A percentile compares a stretch with the other conserved stretches of the same genome.
Conservation (phyloP, 1,284 basidiomycete genomes). For the Grifola frondosa region DNA sequence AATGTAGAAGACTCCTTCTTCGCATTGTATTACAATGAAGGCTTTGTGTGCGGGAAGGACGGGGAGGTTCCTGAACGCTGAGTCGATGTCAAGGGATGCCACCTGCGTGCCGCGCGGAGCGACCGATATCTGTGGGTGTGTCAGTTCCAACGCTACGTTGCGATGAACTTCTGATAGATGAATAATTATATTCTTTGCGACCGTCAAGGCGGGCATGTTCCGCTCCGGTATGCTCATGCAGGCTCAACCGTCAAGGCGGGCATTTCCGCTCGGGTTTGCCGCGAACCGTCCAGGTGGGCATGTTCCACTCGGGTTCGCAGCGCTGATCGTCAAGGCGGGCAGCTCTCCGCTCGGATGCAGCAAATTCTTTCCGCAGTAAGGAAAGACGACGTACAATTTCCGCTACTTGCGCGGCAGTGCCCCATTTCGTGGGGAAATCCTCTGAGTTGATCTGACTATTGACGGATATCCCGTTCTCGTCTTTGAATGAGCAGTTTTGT, state of each 20-base stretch:
- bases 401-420: constrained; percentile 26
- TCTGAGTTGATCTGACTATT: constrained; percentile 32
- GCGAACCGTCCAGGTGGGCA: too few species aligned
- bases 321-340: too few species aligned
- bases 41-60: constrained; percentile 32
- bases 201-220: too few species aligned
- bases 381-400: constrained; percentile 31
- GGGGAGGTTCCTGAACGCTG: constrained; percentile 32
- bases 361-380: not conserved
- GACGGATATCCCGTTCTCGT: constrained; percentile 18
- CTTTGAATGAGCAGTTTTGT: constrained; percentile 14
- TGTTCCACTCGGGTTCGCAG: too few species aligned
- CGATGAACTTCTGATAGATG: constrained; percentile 19
- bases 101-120: constrained; percentile 34
- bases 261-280: too few species aligned
- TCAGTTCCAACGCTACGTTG: not conserved
- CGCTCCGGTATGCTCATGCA: too few species aligned
- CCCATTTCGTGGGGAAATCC: constrained; percentile 32
- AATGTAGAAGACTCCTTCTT: constrained; percentile 29
- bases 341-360: too few species aligned
- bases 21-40: constrained; percentile 21
- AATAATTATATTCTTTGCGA: too few species aligned
- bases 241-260: too few species aligned
- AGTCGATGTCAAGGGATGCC: constrained; percentile 33
- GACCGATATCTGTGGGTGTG: constrained; percentile 32